Evolutionary conservation across 345 rosid species (phyloP).

Genomic region (Turnera subulata): DNA sequence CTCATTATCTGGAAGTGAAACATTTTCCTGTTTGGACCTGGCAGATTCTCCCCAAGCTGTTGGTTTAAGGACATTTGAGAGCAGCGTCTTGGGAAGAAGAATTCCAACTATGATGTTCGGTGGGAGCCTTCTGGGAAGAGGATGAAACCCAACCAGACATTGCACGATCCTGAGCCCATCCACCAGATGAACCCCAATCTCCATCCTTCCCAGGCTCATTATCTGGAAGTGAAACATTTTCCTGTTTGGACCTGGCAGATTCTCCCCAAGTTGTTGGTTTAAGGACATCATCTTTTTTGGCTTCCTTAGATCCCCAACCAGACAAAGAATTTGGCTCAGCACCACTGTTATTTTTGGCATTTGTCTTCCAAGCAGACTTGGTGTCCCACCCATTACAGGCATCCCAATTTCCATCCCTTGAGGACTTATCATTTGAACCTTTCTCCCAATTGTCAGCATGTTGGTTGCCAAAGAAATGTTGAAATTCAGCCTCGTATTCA

Average conservation of each 20-base stretch:
- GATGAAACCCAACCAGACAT: constrained; percentile 6
- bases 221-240: neutral
- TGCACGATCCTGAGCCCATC: neutral
- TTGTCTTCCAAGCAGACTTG: constrained; percentile 23
- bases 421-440: constrained; percentile 19
- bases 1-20: neutral
- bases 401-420: constrained; percentile 35
- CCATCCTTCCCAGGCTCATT: neutral
- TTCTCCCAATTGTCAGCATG: constrained; percentile 45
- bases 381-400: constrained; percentile 10
- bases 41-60: constrained; percentile 4
- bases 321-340: constrained; percentile 24
- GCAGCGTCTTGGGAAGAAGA: too few species aligned
- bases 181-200: too few species aligned
- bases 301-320: constrained; percentile 24
- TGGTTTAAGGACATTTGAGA: neutral
- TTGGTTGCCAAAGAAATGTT: constrained; percentile 27
- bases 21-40: neutral
- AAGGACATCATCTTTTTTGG: constrained; percentile 5
- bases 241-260: constrained; percentile 1
- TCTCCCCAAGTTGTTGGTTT: neutral
- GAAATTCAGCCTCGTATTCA: constrained; percentile 55
- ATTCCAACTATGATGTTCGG: too few species aligned
- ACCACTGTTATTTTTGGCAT: constrained; percentile 18
- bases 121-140: too few species aligned